A percentile compares a stretch with the other conserved stretches of the same genome.
These are phyloP conservation scores for Ceratobasidium sp. DNA, from an alignment of 1,284 basidiomycete genomes.

Conservation along the genomic window DNA sequence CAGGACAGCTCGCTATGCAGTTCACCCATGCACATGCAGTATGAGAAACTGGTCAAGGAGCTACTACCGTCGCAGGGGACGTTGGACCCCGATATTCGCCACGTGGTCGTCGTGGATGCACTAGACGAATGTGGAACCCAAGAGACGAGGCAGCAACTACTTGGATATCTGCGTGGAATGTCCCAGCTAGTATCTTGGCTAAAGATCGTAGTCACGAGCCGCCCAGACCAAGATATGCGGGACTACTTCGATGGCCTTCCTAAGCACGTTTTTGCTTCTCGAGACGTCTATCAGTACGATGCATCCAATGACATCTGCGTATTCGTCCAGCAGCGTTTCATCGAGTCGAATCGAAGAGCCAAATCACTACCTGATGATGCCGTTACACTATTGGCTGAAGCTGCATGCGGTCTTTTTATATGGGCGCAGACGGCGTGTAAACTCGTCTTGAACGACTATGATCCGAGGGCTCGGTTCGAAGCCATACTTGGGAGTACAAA, in stretches of 20 bases:
- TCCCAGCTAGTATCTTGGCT: slow-evolving; percentile 26
- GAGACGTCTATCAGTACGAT: background rate
- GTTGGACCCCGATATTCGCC: background rate
- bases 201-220: slow-evolving; percentile 26
- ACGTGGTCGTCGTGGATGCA: slow-evolving; percentile 35
- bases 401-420: slow-evolving; percentile 31
- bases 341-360: background rate
- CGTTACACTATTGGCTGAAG: background rate
- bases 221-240: slow-evolving; percentile 13
- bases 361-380: background rate
- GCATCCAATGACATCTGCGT: slow-evolving; percentile 15
- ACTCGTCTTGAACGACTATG: background rate
- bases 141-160: background rate
- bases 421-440: slow-evolving; percentile 39
- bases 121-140: slow-evolving; percentile 38
- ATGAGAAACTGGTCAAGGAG: too few relatives aligned
- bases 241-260: background rate
- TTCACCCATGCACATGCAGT: background rate
- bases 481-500: background rate
- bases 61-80: too few relatives aligned
- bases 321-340: background rate
- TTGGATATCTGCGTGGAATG: background rate
- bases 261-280: too few relatives aligned
- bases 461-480: background rate
- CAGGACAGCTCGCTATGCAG: background rate